Evolutionary conservation across 148 eudicot species (phyloP).

Genomic region (Dysphania ambrosioides): DNA sequence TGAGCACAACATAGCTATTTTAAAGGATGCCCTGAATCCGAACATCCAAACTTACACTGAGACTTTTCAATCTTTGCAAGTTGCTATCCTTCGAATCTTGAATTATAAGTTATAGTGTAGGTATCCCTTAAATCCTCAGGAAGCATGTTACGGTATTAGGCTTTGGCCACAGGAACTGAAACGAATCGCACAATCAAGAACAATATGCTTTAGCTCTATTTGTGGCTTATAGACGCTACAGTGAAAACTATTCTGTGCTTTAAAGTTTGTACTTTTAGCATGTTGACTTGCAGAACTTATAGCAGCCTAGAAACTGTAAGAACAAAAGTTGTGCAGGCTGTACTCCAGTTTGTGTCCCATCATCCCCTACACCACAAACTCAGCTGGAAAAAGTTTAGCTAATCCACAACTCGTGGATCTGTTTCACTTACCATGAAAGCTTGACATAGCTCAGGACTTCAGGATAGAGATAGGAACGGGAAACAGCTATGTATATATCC

Average conservation of each 20-base stretch:
- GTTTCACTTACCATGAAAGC: not conserved
- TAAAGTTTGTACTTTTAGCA: not conserved
- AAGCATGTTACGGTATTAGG: not conserved
- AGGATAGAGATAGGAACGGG: not conserved
- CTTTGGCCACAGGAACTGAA: not conserved
- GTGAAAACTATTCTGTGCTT: too few relatives aligned
- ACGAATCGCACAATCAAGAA: not conserved
- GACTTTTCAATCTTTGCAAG: not conserved
- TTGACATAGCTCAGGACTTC: not conserved
- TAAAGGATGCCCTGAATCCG: not conserved
- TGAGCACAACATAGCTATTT: not conserved
- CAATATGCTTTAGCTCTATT: not conserved
- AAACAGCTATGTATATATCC: not conserved
- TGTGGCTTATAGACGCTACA: too few relatives aligned
- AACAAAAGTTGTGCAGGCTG: not conserved
- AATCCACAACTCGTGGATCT: not conserved
- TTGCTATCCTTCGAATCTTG: not conserved
- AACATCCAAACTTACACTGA: not conserved
- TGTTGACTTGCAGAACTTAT: not conserved
- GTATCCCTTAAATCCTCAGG: not conserved
- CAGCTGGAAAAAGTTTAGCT: not conserved
- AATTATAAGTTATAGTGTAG: not conserved
- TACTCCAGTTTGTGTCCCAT: not conserved
- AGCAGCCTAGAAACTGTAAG: not conserved
- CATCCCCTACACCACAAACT: not conserved